Percentiles rank a stretch among this genome's conserved stretches.
Evolutionary conservation across 2,329 filamentous ascomycete genomes (phyloP).

Genomic region (Fusarium domesticum): DNA sequence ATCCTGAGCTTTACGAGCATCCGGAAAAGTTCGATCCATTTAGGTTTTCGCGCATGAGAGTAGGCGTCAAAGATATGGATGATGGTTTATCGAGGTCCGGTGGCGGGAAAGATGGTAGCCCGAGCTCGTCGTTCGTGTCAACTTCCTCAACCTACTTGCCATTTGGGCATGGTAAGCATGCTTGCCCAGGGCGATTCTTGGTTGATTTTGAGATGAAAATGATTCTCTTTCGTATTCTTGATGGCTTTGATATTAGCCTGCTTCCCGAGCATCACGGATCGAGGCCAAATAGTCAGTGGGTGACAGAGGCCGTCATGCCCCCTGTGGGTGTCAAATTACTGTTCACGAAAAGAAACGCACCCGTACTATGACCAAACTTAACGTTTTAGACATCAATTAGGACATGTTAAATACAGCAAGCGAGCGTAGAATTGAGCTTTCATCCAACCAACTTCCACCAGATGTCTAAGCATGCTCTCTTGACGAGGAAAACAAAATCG

Average conservation of each 20-base stretch:
- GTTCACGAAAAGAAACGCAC: constrained; percentile 1
- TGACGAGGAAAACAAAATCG: too few relatives aligned
- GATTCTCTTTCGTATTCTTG: constrained; percentile 3
- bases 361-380: too few relatives aligned
- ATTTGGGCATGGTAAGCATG: constrained; percentile 11
- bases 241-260: constrained; percentile 2
- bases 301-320: constrained; percentile 9
- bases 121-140: constrained; percentile 8
- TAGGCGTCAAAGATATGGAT: neutral
- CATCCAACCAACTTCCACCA: too few relatives aligned
- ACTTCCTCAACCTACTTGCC: constrained; percentile 7
- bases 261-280: constrained; percentile 5
- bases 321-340: constrained; percentile 5
- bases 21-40: constrained; percentile 10
- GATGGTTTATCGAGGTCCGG: too few relatives aligned
- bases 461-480: too few relatives aligned
- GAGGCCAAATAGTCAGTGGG: constrained; percentile 6
- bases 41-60: constrained; percentile 3
- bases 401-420: too few relatives aligned
- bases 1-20: constrained; percentile 4
- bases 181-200: constrained; percentile 9
- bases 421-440: too few relatives aligned
- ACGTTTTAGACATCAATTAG: too few relatives aligned
- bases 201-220: constrained; percentile 12
- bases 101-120: neutral